Evolutionary conservation across 768 basidiomycete genomes (phyloP).

Genomic region (Suillus placidus): DNA sequence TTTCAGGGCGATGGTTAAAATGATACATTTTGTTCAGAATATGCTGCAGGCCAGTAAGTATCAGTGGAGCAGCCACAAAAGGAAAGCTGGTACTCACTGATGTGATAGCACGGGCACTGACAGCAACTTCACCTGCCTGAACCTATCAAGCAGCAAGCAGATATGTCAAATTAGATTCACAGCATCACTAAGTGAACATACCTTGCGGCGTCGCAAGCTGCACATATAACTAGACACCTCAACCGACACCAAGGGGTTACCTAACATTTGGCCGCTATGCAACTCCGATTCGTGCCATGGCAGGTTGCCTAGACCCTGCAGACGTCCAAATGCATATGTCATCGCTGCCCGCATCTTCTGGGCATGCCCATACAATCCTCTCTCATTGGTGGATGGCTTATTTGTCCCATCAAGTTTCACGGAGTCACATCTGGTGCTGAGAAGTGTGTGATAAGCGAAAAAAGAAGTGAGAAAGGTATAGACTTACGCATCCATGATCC

Average conservation of each 20-base stretch:
- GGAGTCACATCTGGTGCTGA: slow-evolving; percentile 28
- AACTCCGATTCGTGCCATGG: slow-evolving; percentile 34
- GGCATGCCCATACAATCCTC: slow-evolving; percentile 34
- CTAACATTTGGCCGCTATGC: slow-evolving; percentile 22
- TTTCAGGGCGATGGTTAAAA: slow-evolving; percentile 25
- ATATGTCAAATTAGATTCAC: no score
- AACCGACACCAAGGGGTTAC: slow-evolving; percentile 35
- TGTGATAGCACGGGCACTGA: slow-evolving; percentile 28
- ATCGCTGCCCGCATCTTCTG: slow-evolving; percentile 40
- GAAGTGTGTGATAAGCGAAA: not conserved
- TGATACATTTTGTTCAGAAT: slow-evolving; percentile 28
- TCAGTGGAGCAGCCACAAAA: no score
- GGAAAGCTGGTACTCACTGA: slow-evolving; percentile 15
- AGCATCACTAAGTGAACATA: slow-evolving; percentile 2
- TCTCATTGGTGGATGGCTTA: slow-evolving; percentile 15
- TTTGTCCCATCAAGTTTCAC: slow-evolving; percentile 28
- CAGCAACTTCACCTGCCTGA: slow-evolving; percentile 25
- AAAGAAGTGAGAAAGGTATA: no score
- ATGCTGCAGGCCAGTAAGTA: slow-evolving; percentile 17
- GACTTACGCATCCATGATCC: slow-evolving; percentile 29
- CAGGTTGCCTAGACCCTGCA: slow-evolving; percentile 26
- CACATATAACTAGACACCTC: slow-evolving; percentile 33
- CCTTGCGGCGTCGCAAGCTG: slow-evolving; percentile 28
- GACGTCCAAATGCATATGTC: slow-evolving; percentile 33
- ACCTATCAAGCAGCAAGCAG: slow-evolving; percentile 10